Evolutionary conservation across 768 basidiomycete species (phyloP), one percentile per base, ranked within the genome.

Genomic region (Mycena kentingensis): DNA sequence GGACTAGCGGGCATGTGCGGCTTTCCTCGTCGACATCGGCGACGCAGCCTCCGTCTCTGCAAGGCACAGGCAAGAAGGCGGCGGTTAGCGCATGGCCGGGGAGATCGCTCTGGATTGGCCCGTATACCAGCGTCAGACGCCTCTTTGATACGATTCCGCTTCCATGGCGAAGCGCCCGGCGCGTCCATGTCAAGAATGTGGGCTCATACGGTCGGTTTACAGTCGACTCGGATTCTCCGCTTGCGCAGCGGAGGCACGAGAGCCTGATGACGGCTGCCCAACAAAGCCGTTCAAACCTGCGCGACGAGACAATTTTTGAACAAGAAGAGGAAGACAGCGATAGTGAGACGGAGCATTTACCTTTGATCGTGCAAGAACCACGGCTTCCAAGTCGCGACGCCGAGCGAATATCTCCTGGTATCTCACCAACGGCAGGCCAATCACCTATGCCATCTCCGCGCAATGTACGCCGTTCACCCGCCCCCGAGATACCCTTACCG

Each of bases 181-280:
- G 46, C 15, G 53, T 58, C 18, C 8, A n/a, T 25, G 57, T 60
- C 26, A 52, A 60, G 48, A 60, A 26, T 19, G 16, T 55, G 10
- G 54, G 54, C 28, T 27, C 35, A 16, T 55, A 60, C 24, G 5
- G 6, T 6, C 35, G 37, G 44, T 60, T 60, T 12, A 44, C 54
- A 15, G 58, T 60, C 5, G 58, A 60, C 21, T 60, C 58, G 32
- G 58, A 60, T 37, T 60, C 58, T 1, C 58, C 58, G 2, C 50
- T 60, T 13, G 52, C 54, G 21, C 54, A 44, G 32, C 58, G 39
- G 32, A 41, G 45, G 1, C 46, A 46, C 22, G 26, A 34, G 21
- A 52, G 54, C 32, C 47, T 55, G 5, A 18, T 52, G 43, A 48
- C 46, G 22, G 36, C 25, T 0, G 1, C 57, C 7, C 28, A 19